Evolutionary conservation across 345 rosid genomes (phyloP).

Genomic region (Citrus mangshanensis): DNA sequence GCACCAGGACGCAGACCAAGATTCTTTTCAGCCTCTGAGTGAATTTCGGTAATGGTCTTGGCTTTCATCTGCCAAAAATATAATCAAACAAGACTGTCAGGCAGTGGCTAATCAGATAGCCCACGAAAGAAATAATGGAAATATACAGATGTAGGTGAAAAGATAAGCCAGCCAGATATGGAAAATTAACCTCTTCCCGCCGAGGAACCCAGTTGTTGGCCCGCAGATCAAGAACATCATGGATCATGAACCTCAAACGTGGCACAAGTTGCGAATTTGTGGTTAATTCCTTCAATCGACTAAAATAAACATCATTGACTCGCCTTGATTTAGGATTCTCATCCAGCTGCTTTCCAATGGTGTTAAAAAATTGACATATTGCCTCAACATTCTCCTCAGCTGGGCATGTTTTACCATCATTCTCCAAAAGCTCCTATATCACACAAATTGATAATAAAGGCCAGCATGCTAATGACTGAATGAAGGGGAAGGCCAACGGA

Average conservation of each 20-base stretch:
- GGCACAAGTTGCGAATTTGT: constrained; percentile 56
- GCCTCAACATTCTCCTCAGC: constrained; percentile 95
- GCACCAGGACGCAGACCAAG: constrained; percentile 91
- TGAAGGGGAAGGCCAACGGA: not conserved
- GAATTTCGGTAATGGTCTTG: constrained; percentile 83
- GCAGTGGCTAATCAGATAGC: not conserved
- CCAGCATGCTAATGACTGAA: not conserved
- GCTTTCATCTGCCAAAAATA: constrained; percentile 63
- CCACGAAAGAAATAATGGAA: not conserved
- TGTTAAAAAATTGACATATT: constrained; percentile 69
- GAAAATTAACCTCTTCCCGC: constrained; percentile 58
- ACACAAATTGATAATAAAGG: constrained; percentile 4
- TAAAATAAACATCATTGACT: constrained; percentile 55
- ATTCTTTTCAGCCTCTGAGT: constrained; percentile 87
- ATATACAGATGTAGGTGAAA: not conserved
- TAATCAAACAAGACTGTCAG: not conserved
- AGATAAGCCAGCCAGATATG: not conserved
- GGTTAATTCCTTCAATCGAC: constrained; percentile 52
- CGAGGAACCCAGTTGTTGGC: constrained; percentile 61
- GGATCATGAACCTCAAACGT: constrained; percentile 72
- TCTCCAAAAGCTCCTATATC: constrained; percentile 74
- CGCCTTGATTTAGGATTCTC: constrained; percentile 51
- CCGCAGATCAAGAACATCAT: constrained; percentile 63
- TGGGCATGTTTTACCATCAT: constrained; percentile 59
- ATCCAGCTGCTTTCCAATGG: constrained; percentile 86